These are phyloP conservation scores for Amaranthus cruentus DNA, from an alignment of 148 eudicot genomes.

Conservation along the genomic window DNA sequence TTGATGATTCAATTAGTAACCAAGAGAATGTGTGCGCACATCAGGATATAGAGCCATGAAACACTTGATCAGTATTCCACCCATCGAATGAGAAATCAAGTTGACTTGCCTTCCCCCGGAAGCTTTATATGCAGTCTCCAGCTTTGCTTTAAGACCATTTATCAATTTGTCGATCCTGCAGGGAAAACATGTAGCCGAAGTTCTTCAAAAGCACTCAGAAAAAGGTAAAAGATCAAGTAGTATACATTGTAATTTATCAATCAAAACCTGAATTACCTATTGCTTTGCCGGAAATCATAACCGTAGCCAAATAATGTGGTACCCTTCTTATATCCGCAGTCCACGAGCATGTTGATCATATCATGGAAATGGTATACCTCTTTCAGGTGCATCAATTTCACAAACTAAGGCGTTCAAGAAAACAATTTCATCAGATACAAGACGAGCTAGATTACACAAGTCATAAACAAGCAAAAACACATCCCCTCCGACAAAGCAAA, in stretches of 20 bases:
- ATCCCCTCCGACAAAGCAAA: neutral
- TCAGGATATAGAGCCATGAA: slow-evolving; percentile 72
- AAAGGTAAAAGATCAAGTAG: neutral
- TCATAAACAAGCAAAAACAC: neutral
- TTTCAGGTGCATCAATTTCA: slow-evolving; percentile 51
- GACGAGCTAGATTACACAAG: neutral
- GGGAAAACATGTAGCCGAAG: neutral
- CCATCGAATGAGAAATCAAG: slow-evolving; percentile 96
- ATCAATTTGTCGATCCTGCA: slow-evolving; percentile 69
- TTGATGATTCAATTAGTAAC: slow-evolving; percentile 17
- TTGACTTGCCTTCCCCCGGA: slow-evolving; percentile 84
- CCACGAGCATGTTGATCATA: slow-evolving; percentile 89
- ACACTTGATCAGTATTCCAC: slow-evolving; percentile 75
- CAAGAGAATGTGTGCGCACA: slow-evolving; percentile 39
- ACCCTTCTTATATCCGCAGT: slow-evolving; percentile 85
- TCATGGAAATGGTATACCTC: slow-evolving; percentile 94
- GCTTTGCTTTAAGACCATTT: slow-evolving; percentile 68
- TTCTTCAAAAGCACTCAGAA: neutral
- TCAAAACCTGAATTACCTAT: slow-evolving; percentile 44
- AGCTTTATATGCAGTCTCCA: slow-evolving; percentile 73
- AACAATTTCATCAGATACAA: neutral
- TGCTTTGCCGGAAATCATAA: slow-evolving; percentile 96
- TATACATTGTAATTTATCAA: neutral
- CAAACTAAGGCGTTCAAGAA: slow-evolving; percentile 48
- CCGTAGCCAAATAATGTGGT: slow-evolving; percentile 93